Evolutionary conservation across 176 grass and related monocot genomes (phyloP).

Genomic region (Musa schizocarpa): DNA sequence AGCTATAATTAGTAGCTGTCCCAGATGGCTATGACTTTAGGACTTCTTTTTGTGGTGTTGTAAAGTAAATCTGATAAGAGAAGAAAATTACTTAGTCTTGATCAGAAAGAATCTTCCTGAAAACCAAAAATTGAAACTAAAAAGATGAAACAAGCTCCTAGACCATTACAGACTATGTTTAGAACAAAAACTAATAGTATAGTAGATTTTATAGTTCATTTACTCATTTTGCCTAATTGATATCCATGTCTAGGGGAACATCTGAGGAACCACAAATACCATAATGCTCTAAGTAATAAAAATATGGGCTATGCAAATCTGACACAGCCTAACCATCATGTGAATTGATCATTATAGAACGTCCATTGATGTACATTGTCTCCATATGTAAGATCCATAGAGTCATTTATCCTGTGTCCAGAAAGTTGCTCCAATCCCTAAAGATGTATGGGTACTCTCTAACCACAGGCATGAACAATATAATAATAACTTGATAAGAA

Average conservation of each 20-base stretch:
- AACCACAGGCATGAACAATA: too few species aligned
- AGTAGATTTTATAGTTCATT: not conserved
- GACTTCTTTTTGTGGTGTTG: too few species aligned
- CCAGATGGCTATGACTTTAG: too few species aligned
- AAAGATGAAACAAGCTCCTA: conserved; percentile 6
- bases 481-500: not conserved
- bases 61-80: not conserved
- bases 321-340: too few species aligned
- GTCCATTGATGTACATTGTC: not conserved
- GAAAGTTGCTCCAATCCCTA: not conserved
- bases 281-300: too few species aligned
- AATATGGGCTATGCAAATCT: too few species aligned
- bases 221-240: not conserved
- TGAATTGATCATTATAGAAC: not conserved
- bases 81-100: not conserved
- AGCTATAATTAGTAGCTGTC: too few species aligned
- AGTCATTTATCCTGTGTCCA: not conserved
- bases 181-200: too few species aligned
- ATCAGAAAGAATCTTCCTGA: not conserved
- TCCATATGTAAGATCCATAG: not conserved
- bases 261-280: too few species aligned
- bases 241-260: not conserved
- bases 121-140: conserved; percentile 4
- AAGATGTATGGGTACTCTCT: not conserved
- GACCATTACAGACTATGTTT: too few species aligned